Evolutionary conservation across 2,329 filamentous ascomycete genomes (phyloP), one percentile per base, ranked within the genome.

Genomic region (Anisogramma anomala): DNA sequence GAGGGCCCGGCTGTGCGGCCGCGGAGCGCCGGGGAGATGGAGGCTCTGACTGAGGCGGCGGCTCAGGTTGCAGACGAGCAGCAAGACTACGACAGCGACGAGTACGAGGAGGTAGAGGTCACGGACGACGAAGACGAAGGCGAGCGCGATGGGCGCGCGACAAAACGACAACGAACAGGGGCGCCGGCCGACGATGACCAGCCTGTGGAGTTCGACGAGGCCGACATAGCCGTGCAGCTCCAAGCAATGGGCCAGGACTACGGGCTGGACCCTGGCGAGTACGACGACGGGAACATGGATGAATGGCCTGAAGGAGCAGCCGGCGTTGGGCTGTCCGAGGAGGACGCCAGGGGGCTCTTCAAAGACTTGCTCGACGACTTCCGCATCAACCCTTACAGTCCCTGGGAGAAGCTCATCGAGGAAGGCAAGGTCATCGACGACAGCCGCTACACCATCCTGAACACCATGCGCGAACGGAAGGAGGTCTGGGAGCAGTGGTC

Each of bases 191-290:
- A 63, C 10, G 62, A 71, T 10, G 43, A 46, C 1, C 62, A 59
- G 1, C 69, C 74, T 0, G 63, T 91, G 6, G 89, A 95, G 53
- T 94, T 94, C 53, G 84, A 83, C 42, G 91, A 96, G 58, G 89
- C 88, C 39, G 91, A 98, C 55, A 93, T 98, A 52, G 88, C 85
- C 26, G 88, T 81, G 56, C 91, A 98, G 55, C 69, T 98, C 10
- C 84, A 84, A 39, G 80, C 84, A 19, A 94, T 95, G 84, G 86
- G 83, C 40, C 74, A 83, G 50, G 80, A 85, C n/a, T 87, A 88
- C 51, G 84, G 78, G 1, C 68, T 88, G 22, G 84, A 86, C 28
- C 77, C 77, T 0, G 84, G 78, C 37, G 82, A 87, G 53, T 86
- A 86, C 55, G 82, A 80, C 43, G 79, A 80, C 46, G 77, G 72